Conservation (phyloP, 495 filamentous ascomycete genomes). For the Choiromyces venosus region DNA sequence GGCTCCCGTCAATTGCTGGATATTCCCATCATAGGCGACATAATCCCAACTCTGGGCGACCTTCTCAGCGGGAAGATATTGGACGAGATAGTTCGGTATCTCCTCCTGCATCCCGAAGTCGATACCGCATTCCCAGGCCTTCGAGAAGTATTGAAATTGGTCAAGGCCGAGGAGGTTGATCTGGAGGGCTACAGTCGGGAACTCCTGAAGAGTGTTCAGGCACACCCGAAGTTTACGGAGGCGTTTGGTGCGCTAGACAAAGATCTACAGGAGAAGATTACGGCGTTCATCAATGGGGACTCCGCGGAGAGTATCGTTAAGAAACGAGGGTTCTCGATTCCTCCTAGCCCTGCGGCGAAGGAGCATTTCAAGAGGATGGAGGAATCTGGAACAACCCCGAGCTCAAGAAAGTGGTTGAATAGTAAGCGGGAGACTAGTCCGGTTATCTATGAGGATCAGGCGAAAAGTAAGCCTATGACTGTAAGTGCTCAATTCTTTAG, state of each 20-base stretch:
- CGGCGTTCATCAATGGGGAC: constrained; percentile 21
- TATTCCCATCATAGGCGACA: constrained; percentile 18
- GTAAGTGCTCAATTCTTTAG: constrained; percentile 9
- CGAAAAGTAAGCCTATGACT: constrained; percentile 25
- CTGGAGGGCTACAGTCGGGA: constrained; percentile 21
- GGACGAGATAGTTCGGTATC: constrained; percentile 19
- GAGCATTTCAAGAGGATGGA: constrained; percentile 33
- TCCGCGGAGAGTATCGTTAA: constrained; percentile 20
- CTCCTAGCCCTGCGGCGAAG: constrained; percentile 31
- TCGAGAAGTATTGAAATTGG: constrained; percentile 1
- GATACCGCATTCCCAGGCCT: constrained; percentile 22
- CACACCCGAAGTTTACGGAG: constrained; percentile 10
- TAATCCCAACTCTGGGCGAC: not conserved
- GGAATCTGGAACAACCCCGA: constrained; percentile 20
- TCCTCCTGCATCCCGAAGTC: constrained; percentile 9
- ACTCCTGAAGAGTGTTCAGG: constrained; percentile 16
- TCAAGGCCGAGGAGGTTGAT: not conserved
- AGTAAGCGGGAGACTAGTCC: constrained; percentile 25
- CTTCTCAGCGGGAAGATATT: constrained; percentile 22
- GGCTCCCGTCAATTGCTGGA: constrained; percentile 5
- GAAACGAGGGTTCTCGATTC: constrained; percentile 27
- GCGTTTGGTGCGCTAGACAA: constrained; percentile 21
- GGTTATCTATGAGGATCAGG: constrained; percentile 31
- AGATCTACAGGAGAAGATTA: constrained; percentile 27
- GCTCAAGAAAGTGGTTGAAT: constrained; percentile 34